These are phyloP conservation scores for Coemansia linderi DNA, from an alignment of 371 early-diverging fungal species.

Conservation along the genomic window DNA sequence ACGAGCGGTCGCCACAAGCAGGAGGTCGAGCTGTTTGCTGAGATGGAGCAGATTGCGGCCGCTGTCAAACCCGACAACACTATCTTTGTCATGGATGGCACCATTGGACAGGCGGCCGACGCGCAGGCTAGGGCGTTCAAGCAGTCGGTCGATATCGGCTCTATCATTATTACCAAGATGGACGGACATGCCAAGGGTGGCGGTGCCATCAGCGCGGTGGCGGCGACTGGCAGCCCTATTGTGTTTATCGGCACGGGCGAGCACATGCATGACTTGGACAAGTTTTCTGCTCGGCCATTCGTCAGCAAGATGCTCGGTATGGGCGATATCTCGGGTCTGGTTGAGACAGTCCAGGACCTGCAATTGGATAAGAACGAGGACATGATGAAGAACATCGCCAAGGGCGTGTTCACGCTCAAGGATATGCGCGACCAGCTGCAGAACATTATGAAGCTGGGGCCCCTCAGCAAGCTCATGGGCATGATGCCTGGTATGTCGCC, in stretches of 20 bases:
- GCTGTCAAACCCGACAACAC: conserved; percentile 91
- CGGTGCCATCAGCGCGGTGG: conserved; percentile 99
- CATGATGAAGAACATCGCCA: conserved; percentile 90
- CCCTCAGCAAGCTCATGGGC: conserved; percentile 93
- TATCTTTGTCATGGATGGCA: conserved; percentile 99
- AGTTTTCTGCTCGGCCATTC: conserved; percentile 93
- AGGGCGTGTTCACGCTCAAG: conserved; percentile 92
- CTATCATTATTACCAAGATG: conserved; percentile 99
- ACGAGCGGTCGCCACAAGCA: conserved; percentile 99
- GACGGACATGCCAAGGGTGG: conserved; percentile 99
- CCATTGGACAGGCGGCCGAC: conserved; percentile 99
- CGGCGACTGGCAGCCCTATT: conserved; percentile 97
- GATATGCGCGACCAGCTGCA: conserved; percentile 98
- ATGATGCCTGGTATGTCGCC: conserved; percentile 97
- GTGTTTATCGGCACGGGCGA: conserved; percentile 99
- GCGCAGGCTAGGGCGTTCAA: conserved; percentile 96
- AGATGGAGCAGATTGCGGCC: conserved; percentile 95
- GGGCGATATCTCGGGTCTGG: conserved; percentile 94
- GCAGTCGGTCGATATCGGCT: conserved; percentile 95
- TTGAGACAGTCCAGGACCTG: conserved; percentile 93
- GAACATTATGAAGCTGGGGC: conserved; percentile 93
- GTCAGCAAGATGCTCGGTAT: conserved; percentile 95
- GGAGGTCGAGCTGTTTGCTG: conserved; percentile 96
- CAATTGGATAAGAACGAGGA: conserved; percentile 87
- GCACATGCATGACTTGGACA: conserved; percentile 96